phyloP scores from a whole-genome alignment of 768 basidiomycete genomes.

The Suillus subluteus region DNA sequence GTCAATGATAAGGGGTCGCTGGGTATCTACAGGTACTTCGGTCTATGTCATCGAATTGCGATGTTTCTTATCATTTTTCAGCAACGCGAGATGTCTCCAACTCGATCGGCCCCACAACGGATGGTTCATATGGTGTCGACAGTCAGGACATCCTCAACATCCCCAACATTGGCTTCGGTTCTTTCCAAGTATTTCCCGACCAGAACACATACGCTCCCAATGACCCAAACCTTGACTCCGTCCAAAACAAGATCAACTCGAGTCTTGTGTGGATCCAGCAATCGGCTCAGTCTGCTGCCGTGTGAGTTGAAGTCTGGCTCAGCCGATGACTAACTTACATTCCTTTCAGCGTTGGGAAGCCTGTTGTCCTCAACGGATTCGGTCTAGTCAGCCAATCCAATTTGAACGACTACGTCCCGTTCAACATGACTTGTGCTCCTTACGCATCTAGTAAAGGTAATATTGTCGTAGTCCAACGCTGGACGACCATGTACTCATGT shows the following conservation, averaged over 20 bases:
- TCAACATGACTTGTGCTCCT: conserved; percentile 54
- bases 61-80: conserved; percentile 25
- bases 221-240: conserved; percentile 52
- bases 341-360: conserved; percentile 55
- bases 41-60: background rate
- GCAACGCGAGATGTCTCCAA: conserved; percentile 52
- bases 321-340: conserved; percentile 8
- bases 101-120: conserved; percentile 52
- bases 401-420: conserved; percentile 59
- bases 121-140: conserved; percentile 70
- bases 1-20: conserved; percentile 59
- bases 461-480: conserved; percentile 1
- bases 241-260: conserved; percentile 53
- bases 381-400: conserved; percentile 65
- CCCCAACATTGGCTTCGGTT: conserved; percentile 57
- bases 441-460: conserved; percentile 40
- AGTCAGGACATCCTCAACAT: conserved; percentile 64
- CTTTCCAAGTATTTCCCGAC: conserved; percentile 72
- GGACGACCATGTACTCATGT: conserved; percentile 4
- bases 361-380: conserved; percentile 54
- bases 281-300: conserved; percentile 46
- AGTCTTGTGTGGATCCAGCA: conserved; percentile 59
- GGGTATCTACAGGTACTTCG: conserved; percentile 55
- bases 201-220: conserved; percentile 55
- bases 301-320: conserved; percentile 39